These are phyloP conservation scores for Picochlorum sp. DNA, from an alignment of 139 green algal genomes.

Conservation along the genomic window DNA sequence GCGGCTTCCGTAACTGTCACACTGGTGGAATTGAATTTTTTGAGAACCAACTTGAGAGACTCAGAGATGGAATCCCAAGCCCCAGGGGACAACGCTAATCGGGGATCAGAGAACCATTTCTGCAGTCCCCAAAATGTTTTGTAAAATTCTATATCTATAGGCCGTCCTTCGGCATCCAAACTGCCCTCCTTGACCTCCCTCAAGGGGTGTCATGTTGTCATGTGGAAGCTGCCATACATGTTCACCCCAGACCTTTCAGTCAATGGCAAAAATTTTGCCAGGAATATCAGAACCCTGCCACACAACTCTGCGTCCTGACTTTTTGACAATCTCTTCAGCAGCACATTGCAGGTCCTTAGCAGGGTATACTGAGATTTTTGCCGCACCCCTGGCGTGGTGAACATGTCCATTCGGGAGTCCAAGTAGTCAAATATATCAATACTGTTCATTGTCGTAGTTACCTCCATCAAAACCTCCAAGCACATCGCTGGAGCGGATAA, in stretches of 20 bases:
- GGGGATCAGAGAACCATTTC: slow-evolving; percentile 23
- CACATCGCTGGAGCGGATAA: slow-evolving; percentile 8
- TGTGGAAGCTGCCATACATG: slow-evolving; percentile 39
- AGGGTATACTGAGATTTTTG: slow-evolving; percentile 31
- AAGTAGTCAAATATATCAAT: slow-evolving; percentile 31
- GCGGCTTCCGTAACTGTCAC: slow-evolving; percentile 20
- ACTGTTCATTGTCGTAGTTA: slow-evolving; percentile 12
- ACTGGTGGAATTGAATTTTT: slow-evolving; percentile 20
- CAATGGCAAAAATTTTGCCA: slow-evolving; percentile 45
- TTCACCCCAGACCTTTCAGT: slow-evolving; percentile 52
- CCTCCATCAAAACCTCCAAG: slow-evolving; percentile 30
- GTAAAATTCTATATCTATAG: slow-evolving; percentile 58
- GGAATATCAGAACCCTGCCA: slow-evolving; percentile 47
- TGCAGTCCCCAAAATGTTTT: slow-evolving; percentile 72
- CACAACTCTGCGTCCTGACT: slow-evolving; percentile 39
- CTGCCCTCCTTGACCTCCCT: slow-evolving; percentile 40
- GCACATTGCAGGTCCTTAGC: slow-evolving; percentile 53
- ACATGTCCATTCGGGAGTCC: slow-evolving; percentile 14
- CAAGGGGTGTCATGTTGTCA: slow-evolving; percentile 40
- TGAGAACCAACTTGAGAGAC: slow-evolving; percentile 22
- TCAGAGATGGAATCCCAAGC: slow-evolving; percentile 21
- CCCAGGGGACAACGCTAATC: slow-evolving; percentile 7
- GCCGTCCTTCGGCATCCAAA: slow-evolving; percentile 35
- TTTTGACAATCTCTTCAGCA: slow-evolving; percentile 49
- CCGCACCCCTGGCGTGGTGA: slow-evolving; percentile 10